These are phyloP conservation scores for Exidia glandulosa DNA, from an alignment of 768 basidiomycete genomes.

Conservation along the genomic window DNA sequence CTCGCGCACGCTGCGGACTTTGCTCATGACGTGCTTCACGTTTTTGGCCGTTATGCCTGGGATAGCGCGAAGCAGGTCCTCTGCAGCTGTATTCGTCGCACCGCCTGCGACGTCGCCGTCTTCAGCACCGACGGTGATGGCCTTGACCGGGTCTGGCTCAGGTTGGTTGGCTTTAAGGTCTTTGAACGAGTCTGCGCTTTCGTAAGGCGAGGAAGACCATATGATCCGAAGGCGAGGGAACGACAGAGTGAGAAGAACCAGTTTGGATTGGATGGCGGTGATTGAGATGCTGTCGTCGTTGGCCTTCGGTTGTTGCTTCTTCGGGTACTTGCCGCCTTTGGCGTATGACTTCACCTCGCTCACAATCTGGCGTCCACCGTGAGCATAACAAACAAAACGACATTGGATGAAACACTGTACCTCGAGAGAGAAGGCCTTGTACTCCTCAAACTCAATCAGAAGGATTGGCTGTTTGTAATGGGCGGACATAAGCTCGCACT, in stretches of 20 bases:
- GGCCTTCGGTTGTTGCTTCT: conserved; percentile 22
- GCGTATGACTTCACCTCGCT: conserved; percentile 58
- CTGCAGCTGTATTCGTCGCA: conserved; percentile 62
- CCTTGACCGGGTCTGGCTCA: conserved; percentile 71
- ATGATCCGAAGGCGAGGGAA: conserved; percentile 91
- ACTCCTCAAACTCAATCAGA: conserved; percentile 95
- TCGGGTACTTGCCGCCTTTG: conserved; percentile 51
- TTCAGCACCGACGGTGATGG: conserved; percentile 72
- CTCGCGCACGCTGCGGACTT: conserved; percentile 65
- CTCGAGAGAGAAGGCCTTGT: conserved; percentile 87
- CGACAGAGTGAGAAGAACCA: conserved; percentile 77
- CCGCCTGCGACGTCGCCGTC: conserved; percentile 56
- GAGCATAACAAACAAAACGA: background rate
- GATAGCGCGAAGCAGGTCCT: conserved; percentile 70
- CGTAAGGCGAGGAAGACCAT: conserved; percentile 95
- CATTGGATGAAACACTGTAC: conserved; percentile 29
- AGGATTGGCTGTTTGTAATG: conserved; percentile 92
- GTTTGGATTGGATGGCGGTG: conserved; percentile 75
- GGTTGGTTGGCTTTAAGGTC: conserved; percentile 74
- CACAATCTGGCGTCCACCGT: conserved; percentile 32
- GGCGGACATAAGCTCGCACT: conserved; percentile 93
- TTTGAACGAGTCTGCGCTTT: conserved; percentile 82
- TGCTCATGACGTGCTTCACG: conserved; percentile 71
- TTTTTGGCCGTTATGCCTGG: conserved; percentile 84
- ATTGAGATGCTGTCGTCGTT: conserved; percentile 26